phyloP scores from a whole-genome alignment of 140 eudicot species.

The Bidens hawaiensis region DNA sequence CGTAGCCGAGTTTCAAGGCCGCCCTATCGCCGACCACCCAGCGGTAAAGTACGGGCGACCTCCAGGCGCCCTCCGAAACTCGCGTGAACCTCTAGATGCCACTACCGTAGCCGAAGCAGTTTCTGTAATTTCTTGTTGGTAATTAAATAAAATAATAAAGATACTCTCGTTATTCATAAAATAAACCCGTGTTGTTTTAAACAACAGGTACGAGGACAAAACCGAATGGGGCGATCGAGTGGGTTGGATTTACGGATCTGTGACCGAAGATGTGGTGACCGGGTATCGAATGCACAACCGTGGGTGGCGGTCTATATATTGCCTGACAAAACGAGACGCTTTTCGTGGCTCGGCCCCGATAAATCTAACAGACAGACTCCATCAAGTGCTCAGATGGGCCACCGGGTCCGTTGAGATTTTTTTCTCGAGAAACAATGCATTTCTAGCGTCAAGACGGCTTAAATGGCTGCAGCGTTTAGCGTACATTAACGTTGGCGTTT shows the following conservation, averaged over 20 bases:
- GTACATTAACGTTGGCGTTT: slow-evolving; percentile 48
- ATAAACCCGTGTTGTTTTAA: neutral
- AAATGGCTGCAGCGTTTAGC: slow-evolving; percentile 48
- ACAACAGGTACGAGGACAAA: slow-evolving; percentile 54
- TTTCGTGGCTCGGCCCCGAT: slow-evolving; percentile 65
- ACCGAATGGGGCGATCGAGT: slow-evolving; percentile 69
- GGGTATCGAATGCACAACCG: slow-evolving; percentile 70
- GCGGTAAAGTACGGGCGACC: slow-evolving; percentile 58
- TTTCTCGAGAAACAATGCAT: slow-evolving; percentile 54
- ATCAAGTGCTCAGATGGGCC: slow-evolving; percentile 67
- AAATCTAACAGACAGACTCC: slow-evolving; percentile 59
- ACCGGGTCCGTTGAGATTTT: slow-evolving; percentile 64
- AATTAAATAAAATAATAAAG: neutral
- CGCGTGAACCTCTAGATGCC: slow-evolving; percentile 50
- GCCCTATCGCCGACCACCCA: slow-evolving; percentile 61
- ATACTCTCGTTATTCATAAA: neutral
- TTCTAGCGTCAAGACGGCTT: slow-evolving; percentile 39
- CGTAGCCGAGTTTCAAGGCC: slow-evolving; percentile 54
- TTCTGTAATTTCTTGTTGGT: slow-evolving; percentile 66
- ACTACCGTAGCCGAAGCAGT: slow-evolving; percentile 58
- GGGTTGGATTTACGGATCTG: slow-evolving; percentile 71
- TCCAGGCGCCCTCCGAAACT: slow-evolving; percentile 36
- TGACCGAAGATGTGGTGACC: slow-evolving; percentile 59
- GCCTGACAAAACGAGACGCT: slow-evolving; percentile 45
- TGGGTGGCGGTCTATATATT: slow-evolving; percentile 58